Base-by-base conservation (phyloP, 2,329 filamentous ascomycete genomes). In the Neospermospora avenae region DNA sequence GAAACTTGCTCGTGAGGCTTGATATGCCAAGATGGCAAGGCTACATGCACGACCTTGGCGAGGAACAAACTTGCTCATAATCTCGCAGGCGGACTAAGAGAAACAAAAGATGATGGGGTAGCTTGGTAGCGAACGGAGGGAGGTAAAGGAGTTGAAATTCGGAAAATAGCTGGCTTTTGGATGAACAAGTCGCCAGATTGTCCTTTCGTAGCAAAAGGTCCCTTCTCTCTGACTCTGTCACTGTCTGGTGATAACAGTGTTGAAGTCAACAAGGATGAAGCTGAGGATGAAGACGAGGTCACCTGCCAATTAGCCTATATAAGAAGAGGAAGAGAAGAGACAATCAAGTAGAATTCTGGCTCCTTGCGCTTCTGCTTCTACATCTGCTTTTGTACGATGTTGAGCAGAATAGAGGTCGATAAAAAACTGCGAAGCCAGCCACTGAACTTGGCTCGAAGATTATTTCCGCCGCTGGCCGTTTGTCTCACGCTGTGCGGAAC, bases 61-160 rank as follows among this genome's bases (percentile, higher is more conserved):
- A 10, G 20, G 42, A 42, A 28, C 31, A 49, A 63, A 63, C 42
- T 52, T 61, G 58, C 61, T 63, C 58, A 63, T 61, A 63, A 49
- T 63, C 61, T 59, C 58, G 55, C 58, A 60, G 20, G 35, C 16
- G 24, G 42, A 34, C 42, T 35, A 37, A 51, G 2, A 11, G 16
- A 24, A 37, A 11, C 18, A 24, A 37, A 28, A 51, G 22, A 51
- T 51, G 31, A 51, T 35, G 35, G 6, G 11, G 28, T 31, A 31
- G 6, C 28, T 31, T 31, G 28, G 28, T 31, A 31, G 28, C 11
- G 28, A 31, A 31, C 6, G 11, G 28, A 31, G 14, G 2, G 28
- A 37, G 3, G 31, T 11, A 16, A 24, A 51, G 31, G 48, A 51
- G 48, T 25, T 28, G 48, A 35, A 35, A 22, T 13, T 2, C 35